These are phyloP conservation scores for Arabidopsis arenosa DNA, from an alignment of 345 rosid genomes.

Conservation along the genomic window DNA sequence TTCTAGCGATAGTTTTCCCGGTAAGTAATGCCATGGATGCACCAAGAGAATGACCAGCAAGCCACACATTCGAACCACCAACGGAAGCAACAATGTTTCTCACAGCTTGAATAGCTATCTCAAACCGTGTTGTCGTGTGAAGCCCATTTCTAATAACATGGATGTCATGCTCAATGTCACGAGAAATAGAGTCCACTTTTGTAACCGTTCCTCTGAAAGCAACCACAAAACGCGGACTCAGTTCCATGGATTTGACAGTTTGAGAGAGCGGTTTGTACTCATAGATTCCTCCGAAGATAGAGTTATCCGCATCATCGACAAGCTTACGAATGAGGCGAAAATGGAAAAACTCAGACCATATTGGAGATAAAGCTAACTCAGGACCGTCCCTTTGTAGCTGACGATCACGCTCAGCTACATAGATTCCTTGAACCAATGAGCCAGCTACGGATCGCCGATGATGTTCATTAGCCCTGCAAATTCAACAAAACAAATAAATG, in stretches of 20 bases:
- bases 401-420: conserved; percentile 82
- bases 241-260: conserved; percentile 37
- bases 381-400: conserved; percentile 71
- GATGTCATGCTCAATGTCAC: conserved; percentile 71
- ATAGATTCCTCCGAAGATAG: conserved; percentile 81
- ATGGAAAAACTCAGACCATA: conserved; percentile 88
- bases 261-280: conserved; percentile 57
- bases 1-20: conserved; percentile 75
- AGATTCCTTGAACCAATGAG: conserved; percentile 81
- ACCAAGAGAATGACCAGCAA: conserved; percentile 95
- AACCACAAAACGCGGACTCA: conserved; percentile 65
- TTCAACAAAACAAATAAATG: neutral
- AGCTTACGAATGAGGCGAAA: conserved; percentile 64
- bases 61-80: conserved; percentile 76
- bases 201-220: conserved; percentile 85
- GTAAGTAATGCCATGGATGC: conserved; percentile 81
- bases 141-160: conserved; percentile 70
- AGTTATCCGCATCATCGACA: conserved; percentile 71
- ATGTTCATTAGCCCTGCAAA: conserved; percentile 66
- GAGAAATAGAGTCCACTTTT: conserved; percentile 65
- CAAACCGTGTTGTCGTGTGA: conserved; percentile 73
- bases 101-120: conserved; percentile 79
- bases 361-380: conserved; percentile 62
- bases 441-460: conserved; percentile 81
- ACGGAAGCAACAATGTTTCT: conserved; percentile 66